These are phyloP conservation scores for Lasiodiplodia hormozganensis DNA, from an alignment of 2,329 filamentous ascomycete species.

Conservation along the genomic window DNA sequence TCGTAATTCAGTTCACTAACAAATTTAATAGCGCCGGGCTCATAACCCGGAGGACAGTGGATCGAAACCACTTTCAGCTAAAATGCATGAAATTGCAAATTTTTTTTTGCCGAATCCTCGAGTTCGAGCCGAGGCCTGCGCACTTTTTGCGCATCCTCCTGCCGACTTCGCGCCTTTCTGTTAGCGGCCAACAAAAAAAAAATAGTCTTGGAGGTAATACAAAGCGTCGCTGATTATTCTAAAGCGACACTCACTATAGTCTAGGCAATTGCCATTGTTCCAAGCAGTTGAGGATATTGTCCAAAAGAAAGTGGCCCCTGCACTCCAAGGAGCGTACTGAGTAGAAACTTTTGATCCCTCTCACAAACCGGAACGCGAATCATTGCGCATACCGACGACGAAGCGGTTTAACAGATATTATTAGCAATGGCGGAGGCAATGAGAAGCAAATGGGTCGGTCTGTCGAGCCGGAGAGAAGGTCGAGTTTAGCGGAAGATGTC, in stretches of 20 bases:
- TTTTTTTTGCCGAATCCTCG: slow-evolving; percentile 4
- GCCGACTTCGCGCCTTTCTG: not conserved
- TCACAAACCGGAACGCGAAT: not conserved
- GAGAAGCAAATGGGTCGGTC: too few relatives aligned
- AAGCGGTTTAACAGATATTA: not conserved
- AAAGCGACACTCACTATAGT: not conserved
- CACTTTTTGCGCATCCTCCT: not conserved
- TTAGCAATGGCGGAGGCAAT: too few relatives aligned
- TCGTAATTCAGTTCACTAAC: not conserved
- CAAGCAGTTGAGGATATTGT: not conserved
- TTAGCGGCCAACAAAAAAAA: not conserved
- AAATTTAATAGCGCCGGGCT: slow-evolving; percentile 35
- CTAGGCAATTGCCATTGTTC: not conserved
- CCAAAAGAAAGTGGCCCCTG: not conserved
- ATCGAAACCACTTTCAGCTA: slow-evolving; percentile 38
- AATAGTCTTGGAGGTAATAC: not conserved
- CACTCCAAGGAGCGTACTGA: not conserved
- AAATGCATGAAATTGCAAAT: not conserved
- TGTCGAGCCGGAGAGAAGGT: not conserved
- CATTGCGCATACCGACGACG: not conserved
- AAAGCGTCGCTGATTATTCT: not conserved
- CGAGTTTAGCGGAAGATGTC: not conserved
- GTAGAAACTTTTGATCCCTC: not conserved
- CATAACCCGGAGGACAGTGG: slow-evolving; percentile 43
- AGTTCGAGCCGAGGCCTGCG: slow-evolving; percentile 22